Evolutionary conservation across 129 eudicot genomes (phyloP).

Genomic region (Flaveria brownii): DNA sequence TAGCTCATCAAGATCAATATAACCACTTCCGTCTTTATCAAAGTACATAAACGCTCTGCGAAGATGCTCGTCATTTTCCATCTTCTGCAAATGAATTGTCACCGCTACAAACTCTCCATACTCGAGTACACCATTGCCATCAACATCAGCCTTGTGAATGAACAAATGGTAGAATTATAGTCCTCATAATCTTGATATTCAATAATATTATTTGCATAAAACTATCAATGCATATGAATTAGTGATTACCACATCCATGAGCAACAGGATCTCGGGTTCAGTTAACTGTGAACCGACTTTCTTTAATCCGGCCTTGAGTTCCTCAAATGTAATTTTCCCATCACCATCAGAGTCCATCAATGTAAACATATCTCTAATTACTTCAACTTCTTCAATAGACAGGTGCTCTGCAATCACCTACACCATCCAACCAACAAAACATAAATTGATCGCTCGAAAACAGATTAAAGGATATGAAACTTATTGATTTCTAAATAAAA

Average conservation of each 20-base stretch:
- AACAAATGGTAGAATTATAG: constrained; percentile 6
- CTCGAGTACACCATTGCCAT: constrained; percentile 90
- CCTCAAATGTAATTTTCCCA: constrained; percentile 90
- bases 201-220: background rate
- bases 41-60: constrained; percentile 85
- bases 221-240: background rate
- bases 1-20: constrained; percentile 75
- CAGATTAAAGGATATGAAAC: background rate
- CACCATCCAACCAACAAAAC: constrained; percentile 27
- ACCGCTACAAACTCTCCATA: constrained; percentile 98
- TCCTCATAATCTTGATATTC: constrained; percentile 8
- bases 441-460: background rate
- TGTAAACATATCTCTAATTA: constrained; percentile 81
- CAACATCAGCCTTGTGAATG: constrained; percentile 78
- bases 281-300: constrained; percentile 92
- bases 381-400: constrained; percentile 86
- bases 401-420: constrained; percentile 97
- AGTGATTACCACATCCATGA: constrained; percentile 89
- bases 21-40: constrained; percentile 86
- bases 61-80: constrained; percentile 91
- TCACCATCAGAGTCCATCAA: constrained; percentile 92
- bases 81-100: constrained; percentile 84
- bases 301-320: constrained; percentile 67
- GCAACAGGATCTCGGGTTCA: constrained; percentile 86
- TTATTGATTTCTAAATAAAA: background rate